Conservation (phyloP, 495 filamentous ascomycete species). For the Penicillium cinerascens region DNA sequence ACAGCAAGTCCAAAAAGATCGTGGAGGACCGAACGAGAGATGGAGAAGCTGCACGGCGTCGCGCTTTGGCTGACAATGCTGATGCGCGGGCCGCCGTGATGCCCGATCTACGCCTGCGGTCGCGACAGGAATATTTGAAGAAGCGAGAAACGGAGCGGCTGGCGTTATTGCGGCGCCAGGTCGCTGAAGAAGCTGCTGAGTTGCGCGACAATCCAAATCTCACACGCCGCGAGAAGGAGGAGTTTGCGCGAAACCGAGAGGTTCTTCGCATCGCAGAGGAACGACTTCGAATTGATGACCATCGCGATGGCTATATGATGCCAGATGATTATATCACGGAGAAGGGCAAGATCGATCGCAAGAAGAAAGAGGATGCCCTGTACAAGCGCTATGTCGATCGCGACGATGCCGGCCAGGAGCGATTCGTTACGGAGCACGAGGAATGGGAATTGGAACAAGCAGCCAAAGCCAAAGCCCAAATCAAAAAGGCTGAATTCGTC, state of each 20-base stretch:
- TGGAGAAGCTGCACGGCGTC: constrained; percentile 54
- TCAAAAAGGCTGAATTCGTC: constrained; percentile 67
- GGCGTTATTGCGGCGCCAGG: constrained; percentile 81
- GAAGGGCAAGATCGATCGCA: constrained; percentile 84
- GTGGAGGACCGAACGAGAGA: constrained; percentile 64
- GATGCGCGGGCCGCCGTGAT: constrained; percentile 59
- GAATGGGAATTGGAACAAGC: constrained; percentile 95
- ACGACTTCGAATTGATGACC: constrained; percentile 81
- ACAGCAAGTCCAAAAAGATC: constrained; percentile 67
- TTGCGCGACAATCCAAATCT: constrained; percentile 71
- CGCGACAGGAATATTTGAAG: constrained; percentile 87
- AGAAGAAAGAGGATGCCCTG: constrained; percentile 84
- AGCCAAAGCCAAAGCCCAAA: constrained; percentile 84
- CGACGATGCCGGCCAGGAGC: constrained; percentile 83
- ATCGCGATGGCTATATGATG: constrained; percentile 89
- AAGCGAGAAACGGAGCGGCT: constrained; percentile 86
- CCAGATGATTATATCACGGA: constrained; percentile 94
- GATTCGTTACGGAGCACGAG: constrained; percentile 89
- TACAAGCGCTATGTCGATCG: constrained; percentile 89
- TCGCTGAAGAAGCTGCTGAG: constrained; percentile 86
- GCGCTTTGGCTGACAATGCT: constrained; percentile 64
- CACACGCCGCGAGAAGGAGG: constrained; percentile 75
- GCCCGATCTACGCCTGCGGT: constrained; percentile 73
- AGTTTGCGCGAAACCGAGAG: constrained; percentile 88
- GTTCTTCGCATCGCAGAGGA: constrained; percentile 85